These are phyloP conservation scores for Penicillium lividum DNA, from an alignment of 495 filamentous ascomycete genomes.

Conservation along the genomic window DNA sequence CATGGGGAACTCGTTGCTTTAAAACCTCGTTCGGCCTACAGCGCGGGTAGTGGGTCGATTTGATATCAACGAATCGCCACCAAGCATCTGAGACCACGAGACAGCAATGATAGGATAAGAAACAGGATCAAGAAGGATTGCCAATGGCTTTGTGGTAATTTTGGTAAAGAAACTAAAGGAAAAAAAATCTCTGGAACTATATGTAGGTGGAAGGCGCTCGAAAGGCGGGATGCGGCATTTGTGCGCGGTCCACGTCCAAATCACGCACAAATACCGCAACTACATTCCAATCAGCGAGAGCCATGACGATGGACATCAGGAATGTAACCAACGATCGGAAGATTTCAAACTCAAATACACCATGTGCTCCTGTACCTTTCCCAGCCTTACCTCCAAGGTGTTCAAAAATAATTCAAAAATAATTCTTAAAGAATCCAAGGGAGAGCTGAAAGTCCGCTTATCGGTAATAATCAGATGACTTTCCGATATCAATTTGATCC, in stretches of 20 bases:
- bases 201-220: slow-evolving; percentile 7
- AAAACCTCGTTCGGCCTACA: slow-evolving; percentile 6
- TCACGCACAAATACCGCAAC: slow-evolving; percentile 48
- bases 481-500: too few species aligned
- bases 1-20: background rate
- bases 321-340: slow-evolving; percentile 3
- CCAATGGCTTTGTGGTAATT: slow-evolving; percentile 1
- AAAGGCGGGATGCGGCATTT: slow-evolving; percentile 37
- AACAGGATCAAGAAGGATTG: background rate
- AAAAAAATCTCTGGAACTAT: slow-evolving; percentile 16
- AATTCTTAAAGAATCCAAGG: too few species aligned
- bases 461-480: too few species aligned
- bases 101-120: slow-evolving; percentile 14
- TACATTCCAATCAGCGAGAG: slow-evolving; percentile 27
- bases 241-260: slow-evolving; percentile 33
- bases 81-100: slow-evolving; percentile 11
- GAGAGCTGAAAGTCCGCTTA: too few species aligned
- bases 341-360: background rate
- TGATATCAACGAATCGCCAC: slow-evolving; percentile 10
- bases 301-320: slow-evolving; percentile 11
- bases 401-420: too few species aligned
- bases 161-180: slow-evolving; percentile 19
- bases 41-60: slow-evolving; percentile 13
- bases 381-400: background rate
- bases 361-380: background rate